Percentiles rank a stretch among this genome's conserved stretches.
phyloP scores from a whole-genome alignment of 768 basidiomycete genomes.

The Goffeauzyma gilvescens region DNA sequence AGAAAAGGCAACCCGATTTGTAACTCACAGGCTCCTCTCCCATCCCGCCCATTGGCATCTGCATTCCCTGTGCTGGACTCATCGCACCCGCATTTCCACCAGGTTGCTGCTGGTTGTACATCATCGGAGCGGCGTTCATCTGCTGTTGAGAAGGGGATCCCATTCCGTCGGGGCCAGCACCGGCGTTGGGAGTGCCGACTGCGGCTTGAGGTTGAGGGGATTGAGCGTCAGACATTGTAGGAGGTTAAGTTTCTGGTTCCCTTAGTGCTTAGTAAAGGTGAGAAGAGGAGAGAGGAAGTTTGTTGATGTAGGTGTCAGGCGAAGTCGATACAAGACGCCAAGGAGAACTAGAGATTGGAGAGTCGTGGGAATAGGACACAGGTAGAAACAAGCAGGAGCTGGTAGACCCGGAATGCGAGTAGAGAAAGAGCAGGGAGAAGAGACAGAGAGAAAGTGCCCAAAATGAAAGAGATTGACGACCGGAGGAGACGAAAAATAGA shows the following conservation, averaged over 20 bases:
- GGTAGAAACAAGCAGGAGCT: slow-evolving; percentile 29
- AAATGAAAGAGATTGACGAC: slow-evolving; percentile 32
- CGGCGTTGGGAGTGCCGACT: neutral
- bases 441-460: slow-evolving; percentile 35
- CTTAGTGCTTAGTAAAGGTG: slow-evolving; percentile 2
- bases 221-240: too few relatives aligned
- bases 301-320: slow-evolving; percentile 6
- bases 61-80: slow-evolving; percentile 16
- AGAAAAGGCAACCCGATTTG: too few relatives aligned
- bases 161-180: neutral
- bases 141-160: neutral
- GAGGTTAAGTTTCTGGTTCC: slow-evolving; percentile 4
- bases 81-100: neutral
- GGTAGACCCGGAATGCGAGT: slow-evolving; percentile 33
- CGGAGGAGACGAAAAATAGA: slow-evolving; percentile 35
- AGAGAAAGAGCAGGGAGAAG: slow-evolving; percentile 37
- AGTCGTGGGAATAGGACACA: slow-evolving; percentile 4
- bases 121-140: neutral
- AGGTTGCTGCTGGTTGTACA: neutral
- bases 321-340: slow-evolving; percentile 8
- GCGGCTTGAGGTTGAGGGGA: neutral
- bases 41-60: neutral
- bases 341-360: neutral
- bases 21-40: neutral
- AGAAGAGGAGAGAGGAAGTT: slow-evolving; percentile 3